These are phyloP conservation scores for Microcyclospora tardicrescens DNA, from an alignment of 2,329 filamentous ascomycete genomes.

Conservation along the genomic window DNA sequence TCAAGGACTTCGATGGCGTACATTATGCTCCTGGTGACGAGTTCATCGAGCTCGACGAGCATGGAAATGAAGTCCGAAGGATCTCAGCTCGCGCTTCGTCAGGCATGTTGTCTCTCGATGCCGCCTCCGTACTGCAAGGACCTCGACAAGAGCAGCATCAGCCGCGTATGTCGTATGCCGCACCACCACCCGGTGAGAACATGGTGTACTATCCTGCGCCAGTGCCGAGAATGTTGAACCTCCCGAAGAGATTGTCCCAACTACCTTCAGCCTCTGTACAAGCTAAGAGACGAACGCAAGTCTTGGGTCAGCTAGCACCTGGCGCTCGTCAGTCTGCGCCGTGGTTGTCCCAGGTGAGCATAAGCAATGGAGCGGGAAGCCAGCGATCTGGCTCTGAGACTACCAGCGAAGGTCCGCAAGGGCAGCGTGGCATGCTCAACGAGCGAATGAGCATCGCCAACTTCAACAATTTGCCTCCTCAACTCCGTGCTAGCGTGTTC, in stretches of 20 bases:
- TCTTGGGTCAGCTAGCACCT: slow-evolving; percentile 41
- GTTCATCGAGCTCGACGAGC: slow-evolving; percentile 20
- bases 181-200: slow-evolving; percentile 54
- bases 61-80: slow-evolving; percentile 21
- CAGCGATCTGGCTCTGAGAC: slow-evolving; percentile 6
- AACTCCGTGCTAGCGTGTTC: slow-evolving; percentile 79
- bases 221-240: slow-evolving; percentile 83
- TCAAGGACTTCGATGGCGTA: slow-evolving; percentile 70
- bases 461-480: slow-evolving; percentile 52
- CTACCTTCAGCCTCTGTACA: slow-evolving; percentile 50
- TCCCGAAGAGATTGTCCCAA: slow-evolving; percentile 77
- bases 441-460: slow-evolving; percentile 26
- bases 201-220: slow-evolving; percentile 96
- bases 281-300: slow-evolving; percentile 60
- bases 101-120: slow-evolving; percentile 14
- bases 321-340: slow-evolving; percentile 41
- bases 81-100: slow-evolving; percentile 20
- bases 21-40: slow-evolving; percentile 50
- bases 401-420: slow-evolving; percentile 3
- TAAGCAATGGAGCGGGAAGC: not conserved
- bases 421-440: slow-evolving; percentile 15
- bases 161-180: slow-evolving; percentile 30
- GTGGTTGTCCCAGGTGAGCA: slow-evolving; percentile 24
- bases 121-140: slow-evolving; percentile 17
- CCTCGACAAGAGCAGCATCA: slow-evolving; percentile 22